Evolutionary conservation across 2,329 filamentous ascomycete genomes (phyloP).

Genomic region (Cadophora sp.): DNA sequence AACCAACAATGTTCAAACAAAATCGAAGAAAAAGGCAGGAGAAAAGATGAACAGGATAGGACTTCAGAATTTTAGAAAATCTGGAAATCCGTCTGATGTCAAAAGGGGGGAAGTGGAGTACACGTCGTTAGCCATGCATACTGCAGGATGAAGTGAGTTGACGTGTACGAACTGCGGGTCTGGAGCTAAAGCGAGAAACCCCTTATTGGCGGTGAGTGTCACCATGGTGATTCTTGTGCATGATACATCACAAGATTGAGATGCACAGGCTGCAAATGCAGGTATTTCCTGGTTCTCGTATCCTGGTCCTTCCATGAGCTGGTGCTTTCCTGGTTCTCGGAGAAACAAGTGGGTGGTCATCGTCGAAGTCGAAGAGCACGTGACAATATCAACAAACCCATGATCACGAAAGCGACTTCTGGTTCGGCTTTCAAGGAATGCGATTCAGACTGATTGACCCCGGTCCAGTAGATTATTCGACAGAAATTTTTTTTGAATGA

Average conservation of each 20-base stretch:
- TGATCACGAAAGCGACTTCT: neutral
- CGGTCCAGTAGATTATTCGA: too few relatives aligned
- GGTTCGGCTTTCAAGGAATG: too few relatives aligned
- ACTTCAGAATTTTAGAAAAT: neutral
- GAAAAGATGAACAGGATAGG: neutral
- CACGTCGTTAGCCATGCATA: constrained; percentile 4
- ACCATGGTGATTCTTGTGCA: constrained; percentile 1
- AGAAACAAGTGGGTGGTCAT: neutral
- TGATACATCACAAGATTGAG: neutral
- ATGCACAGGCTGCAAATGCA: neutral
- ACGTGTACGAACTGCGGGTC: constrained; percentile 12
- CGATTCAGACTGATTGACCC: too few relatives aligned
- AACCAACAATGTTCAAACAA: neutral
- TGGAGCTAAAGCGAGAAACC: constrained; percentile 5
- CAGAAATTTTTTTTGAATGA: too few relatives aligned
- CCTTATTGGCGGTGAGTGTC: constrained; percentile 14
- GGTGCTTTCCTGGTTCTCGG: neutral
- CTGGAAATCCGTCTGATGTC: neutral
- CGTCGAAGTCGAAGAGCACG: neutral
- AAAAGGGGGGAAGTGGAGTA: constrained; percentile 10
- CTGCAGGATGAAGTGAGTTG: constrained; percentile 14
- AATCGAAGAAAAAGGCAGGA: neutral
- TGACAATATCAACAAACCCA: neutral
- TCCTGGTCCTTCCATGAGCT: neutral
- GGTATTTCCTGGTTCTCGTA: too few relatives aligned